These are phyloP conservation scores for Flueggea neowawraea DNA, from an alignment of 441 rosid species.

Conservation along the genomic window DNA sequence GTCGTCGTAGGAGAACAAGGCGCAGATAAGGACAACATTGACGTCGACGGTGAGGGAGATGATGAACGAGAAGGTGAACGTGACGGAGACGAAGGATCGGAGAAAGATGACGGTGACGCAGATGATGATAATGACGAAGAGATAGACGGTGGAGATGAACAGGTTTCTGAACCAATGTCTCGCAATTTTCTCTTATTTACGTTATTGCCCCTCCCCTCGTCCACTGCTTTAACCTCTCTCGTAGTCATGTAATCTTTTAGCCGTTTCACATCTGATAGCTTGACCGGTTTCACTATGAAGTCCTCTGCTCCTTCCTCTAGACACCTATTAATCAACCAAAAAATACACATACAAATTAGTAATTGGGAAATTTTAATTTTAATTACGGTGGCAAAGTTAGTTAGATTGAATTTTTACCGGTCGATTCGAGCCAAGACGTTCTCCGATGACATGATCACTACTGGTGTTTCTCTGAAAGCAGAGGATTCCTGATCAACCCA, in stretches of 20 bases:
- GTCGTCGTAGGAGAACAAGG: constrained; percentile 45
- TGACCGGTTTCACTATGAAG: constrained; percentile 87
- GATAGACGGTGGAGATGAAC: constrained; percentile 26
- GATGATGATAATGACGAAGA: constrained; percentile 13
- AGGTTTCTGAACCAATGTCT: constrained; percentile 31
- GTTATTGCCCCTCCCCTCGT: constrained; percentile 8
- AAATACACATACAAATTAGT: neutral
- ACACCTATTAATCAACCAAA: constrained; percentile 39
- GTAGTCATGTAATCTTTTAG: constrained; percentile 43
- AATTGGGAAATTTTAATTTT: neutral
- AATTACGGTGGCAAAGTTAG: neutral
- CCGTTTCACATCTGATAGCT: constrained; percentile 80
- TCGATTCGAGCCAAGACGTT: constrained; percentile 75
- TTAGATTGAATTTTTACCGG: constrained; percentile 39
- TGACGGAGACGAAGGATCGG: constrained; percentile 11
- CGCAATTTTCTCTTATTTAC: constrained; percentile 50
- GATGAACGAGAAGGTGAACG: constrained; percentile 21
- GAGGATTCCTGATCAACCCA: constrained; percentile 60
- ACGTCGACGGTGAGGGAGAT: constrained; percentile 24
- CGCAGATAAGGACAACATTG: constrained; percentile 17
- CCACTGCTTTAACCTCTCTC: constrained; percentile 32
- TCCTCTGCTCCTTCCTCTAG: constrained; percentile 99
- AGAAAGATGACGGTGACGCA: constrained; percentile 19
- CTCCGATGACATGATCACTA: constrained; percentile 94
- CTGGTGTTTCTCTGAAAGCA: constrained; percentile 71